Percentiles rank a stretch among this genome's conserved stretches.
These are phyloP conservation scores for Cornus controversa DNA, from an alignment of 148 eudicot species.

Conservation along the genomic window DNA sequence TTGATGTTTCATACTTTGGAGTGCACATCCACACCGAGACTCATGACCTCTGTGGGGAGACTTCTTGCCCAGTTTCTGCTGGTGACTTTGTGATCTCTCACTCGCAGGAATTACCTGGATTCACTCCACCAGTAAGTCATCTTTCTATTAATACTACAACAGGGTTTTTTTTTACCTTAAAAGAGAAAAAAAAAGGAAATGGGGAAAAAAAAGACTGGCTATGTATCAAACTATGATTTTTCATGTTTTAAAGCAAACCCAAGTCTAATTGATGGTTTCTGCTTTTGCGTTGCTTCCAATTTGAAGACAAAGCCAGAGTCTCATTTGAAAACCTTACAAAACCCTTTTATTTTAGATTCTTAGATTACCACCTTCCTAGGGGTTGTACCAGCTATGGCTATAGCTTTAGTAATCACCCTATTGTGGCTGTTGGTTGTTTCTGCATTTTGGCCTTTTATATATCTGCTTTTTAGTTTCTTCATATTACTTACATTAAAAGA, in stretches of 20 bases:
- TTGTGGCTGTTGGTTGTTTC: neutral
- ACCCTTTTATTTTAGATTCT: neutral
- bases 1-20: slow-evolving; percentile 70
- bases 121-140: slow-evolving; percentile 81
- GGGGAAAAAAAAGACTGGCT: neutral
- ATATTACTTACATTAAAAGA: neutral
- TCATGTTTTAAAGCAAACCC: neutral
- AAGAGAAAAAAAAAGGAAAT: neutral
- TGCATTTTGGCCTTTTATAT: neutral
- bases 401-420: neutral
- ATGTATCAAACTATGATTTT: neutral
- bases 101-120: slow-evolving; percentile 69
- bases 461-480: too few relatives aligned
- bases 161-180: too few relatives aligned
- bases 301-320: neutral
- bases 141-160: neutral
- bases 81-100: slow-evolving; percentile 84
- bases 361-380: neutral
- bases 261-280: neutral
- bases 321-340: neutral
- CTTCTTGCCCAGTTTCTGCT: slow-evolving; percentile 64
- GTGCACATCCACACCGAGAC: slow-evolving; percentile 57
- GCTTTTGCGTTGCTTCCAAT: neutral
- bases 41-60: slow-evolving; percentile 68
- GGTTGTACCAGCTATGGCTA: neutral